Base-by-base conservation (phyloP, 129 eudicot genomes). In the Gnaphalium uliginosum region DNA sequence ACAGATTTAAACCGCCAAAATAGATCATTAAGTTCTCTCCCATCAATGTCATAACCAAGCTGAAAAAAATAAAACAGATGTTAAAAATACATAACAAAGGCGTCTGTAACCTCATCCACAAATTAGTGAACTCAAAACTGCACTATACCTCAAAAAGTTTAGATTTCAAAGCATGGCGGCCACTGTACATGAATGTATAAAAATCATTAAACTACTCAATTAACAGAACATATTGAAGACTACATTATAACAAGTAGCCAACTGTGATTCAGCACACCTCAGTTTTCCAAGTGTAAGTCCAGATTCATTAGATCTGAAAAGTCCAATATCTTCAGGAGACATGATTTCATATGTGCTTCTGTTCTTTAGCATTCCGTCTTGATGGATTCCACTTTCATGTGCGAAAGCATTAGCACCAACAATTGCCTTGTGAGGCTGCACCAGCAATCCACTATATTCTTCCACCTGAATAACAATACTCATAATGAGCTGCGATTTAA, bases 311-410 rank as follows among this genome's bases (percentile, higher is more conserved):
- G 92, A 68, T 18, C 97, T 89, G 13, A 79, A 75, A 66, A 92
- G 92, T 65, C 97, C 97, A 73, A 89, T 87, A 80, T 92, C 97
- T 83, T 92, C 96, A 48, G 97, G 96, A 82, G 96, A 84, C 58
- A 92, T 87, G 26, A 92, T 89, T 82, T 92, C 97, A 78, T 92
- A 92, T 19, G 97, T 92, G 37, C 66, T 82, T 84, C 80, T 92
- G 74, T 92, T 81, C 82, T 92, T 92, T 27, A 92, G 90, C 91
- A 92, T 87, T 37, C 97, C 97, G 76, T 92, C 96, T 91, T 90
- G 96, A 81, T 92, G 98, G 66, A 92, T 92, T 32, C 96, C 98
- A 83, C 96, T 92, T 84, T 89, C 96, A 83, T 89, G 98, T 46
- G 86, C 89, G 81, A 92, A 92, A 69, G 98, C 98, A 75, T 89